phyloP scores from a whole-genome alignment of 2,329 filamentous ascomycete genomes.

The Diaporthe citriasiana region DNA sequence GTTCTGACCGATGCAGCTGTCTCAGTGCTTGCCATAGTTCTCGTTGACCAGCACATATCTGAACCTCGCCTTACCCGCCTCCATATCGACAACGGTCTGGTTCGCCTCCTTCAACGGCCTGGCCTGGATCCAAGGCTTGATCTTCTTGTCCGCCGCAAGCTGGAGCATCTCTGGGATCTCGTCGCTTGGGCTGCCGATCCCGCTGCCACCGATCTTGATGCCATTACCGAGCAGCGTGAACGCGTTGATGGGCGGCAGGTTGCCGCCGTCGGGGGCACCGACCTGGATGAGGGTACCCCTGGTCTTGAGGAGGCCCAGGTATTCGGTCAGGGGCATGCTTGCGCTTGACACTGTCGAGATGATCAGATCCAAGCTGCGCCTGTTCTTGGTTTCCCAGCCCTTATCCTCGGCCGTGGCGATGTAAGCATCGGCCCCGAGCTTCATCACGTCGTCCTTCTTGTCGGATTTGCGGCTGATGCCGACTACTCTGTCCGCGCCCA shows the following conservation, averaged over 20 bases:
- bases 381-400: constrained; percentile 67
- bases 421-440: constrained; percentile 68
- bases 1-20: too few species aligned
- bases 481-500: constrained; percentile 72
- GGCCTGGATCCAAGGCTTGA: constrained; percentile 69
- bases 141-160: constrained; percentile 68
- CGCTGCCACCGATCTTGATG: constrained; percentile 60
- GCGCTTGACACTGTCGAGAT: constrained; percentile 65
- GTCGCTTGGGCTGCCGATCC: constrained; percentile 59
- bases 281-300: constrained; percentile 76
- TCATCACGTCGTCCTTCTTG: constrained; percentile 67
- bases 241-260: constrained; percentile 61
- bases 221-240: constrained; percentile 71
- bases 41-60: constrained; percentile 63
- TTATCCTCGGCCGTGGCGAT: constrained; percentile 59
- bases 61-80: constrained; percentile 65
- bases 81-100: constrained; percentile 67
- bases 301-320: constrained; percentile 71
- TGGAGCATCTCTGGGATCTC: constrained; percentile 72
- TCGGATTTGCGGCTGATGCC: constrained; percentile 66
- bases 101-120: constrained; percentile 69
- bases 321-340: constrained; percentile 71
- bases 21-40: constrained; percentile 47
- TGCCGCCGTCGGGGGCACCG: constrained; percentile 69
- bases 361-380: constrained; percentile 67